Percentiles rank a stretch among this genome's conserved stretches.
phyloP scores from a whole-genome alignment of 208 protist species.

The Pavlovales sp. region DNA sequence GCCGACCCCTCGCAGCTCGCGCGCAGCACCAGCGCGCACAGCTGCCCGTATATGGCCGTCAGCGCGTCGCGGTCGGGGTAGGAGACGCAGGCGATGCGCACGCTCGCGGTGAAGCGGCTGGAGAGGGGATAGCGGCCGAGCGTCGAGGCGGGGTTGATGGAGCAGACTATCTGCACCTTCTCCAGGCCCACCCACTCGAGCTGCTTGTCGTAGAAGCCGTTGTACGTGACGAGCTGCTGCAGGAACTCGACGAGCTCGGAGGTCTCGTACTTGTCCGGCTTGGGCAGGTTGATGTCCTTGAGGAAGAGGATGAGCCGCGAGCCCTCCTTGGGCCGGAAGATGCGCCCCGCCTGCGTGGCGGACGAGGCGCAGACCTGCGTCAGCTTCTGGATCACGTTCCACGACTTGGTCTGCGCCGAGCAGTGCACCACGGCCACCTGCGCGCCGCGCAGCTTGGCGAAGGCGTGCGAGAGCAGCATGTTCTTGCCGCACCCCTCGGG shows the following conservation, averaged over 20 bases:
- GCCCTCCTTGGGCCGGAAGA: conserved; percentile 86
- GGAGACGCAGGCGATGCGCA: conserved; percentile 80
- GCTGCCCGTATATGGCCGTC: conserved; percentile 77
- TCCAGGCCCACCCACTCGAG: conserved; percentile 92
- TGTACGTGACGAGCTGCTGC: conserved; percentile 93
- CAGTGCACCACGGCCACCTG: conserved; percentile 86
- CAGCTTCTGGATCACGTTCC: conserved; percentile 91
- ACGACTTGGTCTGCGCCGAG: conserved; percentile 85
- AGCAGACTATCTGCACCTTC: conserved; percentile 86
- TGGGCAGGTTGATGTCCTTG: conserved; percentile 94
- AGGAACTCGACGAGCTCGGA: conserved; percentile 91
- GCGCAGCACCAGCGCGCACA: neutral
- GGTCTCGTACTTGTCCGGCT: conserved; percentile 94
- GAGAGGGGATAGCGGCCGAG: conserved; percentile 86
- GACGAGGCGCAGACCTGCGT: conserved; percentile 83
- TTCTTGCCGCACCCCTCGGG: conserved; percentile 92
- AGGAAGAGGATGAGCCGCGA: conserved; percentile 88
- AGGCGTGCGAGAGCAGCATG: conserved; percentile 82
- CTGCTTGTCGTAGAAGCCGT: conserved; percentile 84
- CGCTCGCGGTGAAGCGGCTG: conserved; percentile 87
- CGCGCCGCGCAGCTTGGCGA: conserved; percentile 65
- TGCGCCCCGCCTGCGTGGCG: conserved; percentile 81
- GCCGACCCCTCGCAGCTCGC: neutral
- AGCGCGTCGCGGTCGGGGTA: conserved; percentile 87
- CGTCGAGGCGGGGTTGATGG: conserved; percentile 89